Evolutionary conservation across 2,329 filamentous ascomycete genomes (phyloP), one percentile per base, ranked within the genome.

Genomic region (Alternaria ventricosa): DNA sequence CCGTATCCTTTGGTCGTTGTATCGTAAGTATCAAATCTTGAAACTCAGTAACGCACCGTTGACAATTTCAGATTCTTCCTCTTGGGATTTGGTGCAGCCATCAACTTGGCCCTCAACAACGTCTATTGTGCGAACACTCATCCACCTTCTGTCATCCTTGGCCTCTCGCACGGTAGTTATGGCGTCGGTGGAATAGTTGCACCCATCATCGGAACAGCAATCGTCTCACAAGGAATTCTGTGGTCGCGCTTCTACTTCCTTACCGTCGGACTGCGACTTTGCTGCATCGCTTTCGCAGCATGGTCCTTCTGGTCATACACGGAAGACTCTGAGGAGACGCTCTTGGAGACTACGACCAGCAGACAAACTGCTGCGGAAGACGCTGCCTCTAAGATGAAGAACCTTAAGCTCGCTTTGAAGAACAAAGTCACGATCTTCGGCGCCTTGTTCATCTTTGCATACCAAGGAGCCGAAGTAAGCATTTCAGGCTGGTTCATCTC

Each of bases 401-500:
- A 79, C 72, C 84, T 82, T 76, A 87, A 81, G 60, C 76, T 82
- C 55, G 84, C 86, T 3, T 70, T 89, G 30, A 81, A 81, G 61
- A 85, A 84, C 68, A 82, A 79, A 30, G 85, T 89, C 5, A 92
- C 94, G 0, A 79, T 96, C 1, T 84, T 96, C 0, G 92, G 92
- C 4, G 90, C 92, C 0, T 78, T 93, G 10, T 96, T 96, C 82
- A 92, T 96, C 78, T 96, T 96, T 77, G 88, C 89, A 25, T 96
- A 97, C 78, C 92, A 96, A 79, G 93, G 92, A 33, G 90, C 91
- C 36, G 93, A 96, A 79, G 92, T 96, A 15, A 90, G 89, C 13
- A 92, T 95, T 67, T 92, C 90, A 0, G 92, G 93, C 57, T 96
- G 93, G 93, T 90, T 95, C 53, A 93, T 95, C 65, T 93, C 91